Percentiles rank a stretch among this genome's conserved stretches.
These are phyloP conservation scores for Gypsophila paniculata DNA, from an alignment of 179 eudicot genomes.

Conservation along the genomic window DNA sequence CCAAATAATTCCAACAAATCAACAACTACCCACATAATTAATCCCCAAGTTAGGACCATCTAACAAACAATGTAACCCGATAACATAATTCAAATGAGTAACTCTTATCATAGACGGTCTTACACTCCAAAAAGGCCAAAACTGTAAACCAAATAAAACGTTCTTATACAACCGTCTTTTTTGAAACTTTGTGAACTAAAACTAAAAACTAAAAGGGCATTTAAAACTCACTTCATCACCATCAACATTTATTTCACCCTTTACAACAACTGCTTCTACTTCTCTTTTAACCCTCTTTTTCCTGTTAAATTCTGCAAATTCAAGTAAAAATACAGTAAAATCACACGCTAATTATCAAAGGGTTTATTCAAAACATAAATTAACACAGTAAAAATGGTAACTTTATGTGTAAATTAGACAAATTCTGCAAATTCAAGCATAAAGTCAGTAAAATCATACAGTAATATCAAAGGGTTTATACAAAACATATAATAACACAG, in stretches of 20 bases:
- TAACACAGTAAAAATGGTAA: not conserved
- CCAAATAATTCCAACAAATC: constrained; percentile 1
- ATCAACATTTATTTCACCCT: constrained; percentile 21
- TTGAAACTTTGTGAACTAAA: too few species aligned
- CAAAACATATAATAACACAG: not conserved
- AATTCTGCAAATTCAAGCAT: too few species aligned
- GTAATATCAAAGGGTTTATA: not conserved
- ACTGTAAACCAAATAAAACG: not conserved
- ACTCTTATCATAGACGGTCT: not conserved
- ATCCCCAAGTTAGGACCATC: not conserved
- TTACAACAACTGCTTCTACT: constrained; percentile 9
- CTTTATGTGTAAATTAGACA: not conserved
- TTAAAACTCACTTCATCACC: constrained; percentile 27
- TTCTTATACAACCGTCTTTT: too few species aligned
- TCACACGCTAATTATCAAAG: too few species aligned
- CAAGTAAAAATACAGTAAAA: not conserved
- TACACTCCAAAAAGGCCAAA: not conserved
- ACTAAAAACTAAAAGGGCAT: not conserved
- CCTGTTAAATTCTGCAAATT: constrained; percentile 35
- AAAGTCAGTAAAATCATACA: not conserved
- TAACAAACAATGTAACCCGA: not conserved
- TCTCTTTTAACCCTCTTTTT: constrained; percentile 51
- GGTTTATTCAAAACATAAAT: not conserved
- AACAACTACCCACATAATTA: constrained; percentile 11
- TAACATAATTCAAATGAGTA: not conserved